A percentile compares a stretch with the other conserved stretches of the same genome.
Conservation (phyloP, 768 basidiomycete genomes). For the Roridomyces roridus region DNA sequence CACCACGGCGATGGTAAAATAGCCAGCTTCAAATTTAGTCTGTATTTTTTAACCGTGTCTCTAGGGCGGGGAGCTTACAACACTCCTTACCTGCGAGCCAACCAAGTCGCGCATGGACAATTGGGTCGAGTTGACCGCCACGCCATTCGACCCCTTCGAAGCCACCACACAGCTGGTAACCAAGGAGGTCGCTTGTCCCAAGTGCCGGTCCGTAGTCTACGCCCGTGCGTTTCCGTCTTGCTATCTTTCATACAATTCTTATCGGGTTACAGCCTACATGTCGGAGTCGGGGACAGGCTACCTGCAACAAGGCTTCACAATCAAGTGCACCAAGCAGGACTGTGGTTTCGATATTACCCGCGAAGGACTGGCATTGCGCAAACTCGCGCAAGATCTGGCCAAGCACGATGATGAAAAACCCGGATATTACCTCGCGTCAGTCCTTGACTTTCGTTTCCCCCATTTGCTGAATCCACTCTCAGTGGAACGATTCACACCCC, state of each 20-base stretch:
- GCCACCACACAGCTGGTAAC: slow-evolving; percentile 9
- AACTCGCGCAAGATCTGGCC: slow-evolving; percentile 48
- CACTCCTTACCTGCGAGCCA: slow-evolving; percentile 12
- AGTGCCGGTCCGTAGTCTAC: slow-evolving; percentile 26
- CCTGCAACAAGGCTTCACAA: slow-evolving; percentile 46
- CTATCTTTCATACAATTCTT: not conserved
- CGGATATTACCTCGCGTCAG: slow-evolving; percentile 37
- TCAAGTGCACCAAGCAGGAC: slow-evolving; percentile 32
- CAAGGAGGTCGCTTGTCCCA: slow-evolving; percentile 35
- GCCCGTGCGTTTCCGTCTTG: slow-evolving; percentile 31
- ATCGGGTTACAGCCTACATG: slow-evolving; percentile 42
- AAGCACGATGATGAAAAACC: slow-evolving; percentile 24
- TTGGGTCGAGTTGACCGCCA: slow-evolving; percentile 25
- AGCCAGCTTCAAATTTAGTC: not conserved
- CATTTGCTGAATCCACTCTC: not conserved
- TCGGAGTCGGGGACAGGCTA: slow-evolving; percentile 52
- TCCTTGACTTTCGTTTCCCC: not conserved
- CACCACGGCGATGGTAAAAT: slow-evolving; percentile 24
- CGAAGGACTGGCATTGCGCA: slow-evolving; percentile 46
- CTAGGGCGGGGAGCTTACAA: slow-evolving; percentile 2
- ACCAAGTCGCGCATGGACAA: slow-evolving; percentile 16
- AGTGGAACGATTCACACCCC: slow-evolving; percentile 44
- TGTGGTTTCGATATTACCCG: slow-evolving; percentile 50
- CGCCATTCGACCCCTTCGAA: slow-evolving; percentile 28
- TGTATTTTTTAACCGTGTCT: not conserved